Conservation (phyloP, 2,329 filamentous ascomycete species). For the Colletotrichum simmondsii region DNA sequence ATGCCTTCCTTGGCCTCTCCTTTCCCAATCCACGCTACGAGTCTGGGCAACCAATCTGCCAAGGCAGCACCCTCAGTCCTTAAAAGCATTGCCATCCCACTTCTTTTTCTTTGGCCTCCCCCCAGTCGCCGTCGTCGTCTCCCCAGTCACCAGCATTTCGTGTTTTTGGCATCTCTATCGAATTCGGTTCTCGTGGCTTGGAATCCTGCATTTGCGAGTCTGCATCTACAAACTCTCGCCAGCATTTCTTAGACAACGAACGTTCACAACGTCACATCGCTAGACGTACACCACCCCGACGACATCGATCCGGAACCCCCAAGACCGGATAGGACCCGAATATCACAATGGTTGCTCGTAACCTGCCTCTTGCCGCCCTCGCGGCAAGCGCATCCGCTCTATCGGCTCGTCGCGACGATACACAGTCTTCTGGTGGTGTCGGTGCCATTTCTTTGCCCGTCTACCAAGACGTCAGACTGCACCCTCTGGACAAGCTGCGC, state of each 20-base stretch:
- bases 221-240: not conserved
- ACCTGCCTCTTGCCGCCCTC: constrained; percentile 12
- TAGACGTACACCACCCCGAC: not conserved
- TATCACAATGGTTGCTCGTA: constrained; percentile 14
- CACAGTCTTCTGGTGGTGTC: constrained; percentile 8
- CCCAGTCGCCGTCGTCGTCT: not conserved
- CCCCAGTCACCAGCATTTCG: not conserved
- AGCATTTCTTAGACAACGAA: not conserved
- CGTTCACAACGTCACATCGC: not conserved
- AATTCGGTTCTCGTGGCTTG: constrained; percentile 7
- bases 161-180: constrained; percentile 8
- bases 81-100: constrained; percentile 32
- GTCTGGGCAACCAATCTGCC: constrained; percentile 21
- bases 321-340: not conserved
- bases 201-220: constrained; percentile 5
- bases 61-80: constrained; percentile 10
- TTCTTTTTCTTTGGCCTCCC: constrained; percentile 14
- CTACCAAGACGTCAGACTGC: constrained; percentile 33
- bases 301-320: not conserved
- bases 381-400: constrained; percentile 17
- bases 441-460: constrained; percentile 34
- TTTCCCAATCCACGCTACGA: constrained; percentile 9
- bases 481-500: constrained; percentile 29
- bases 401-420: constrained; percentile 13
- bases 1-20: not conserved